Conservation (phyloP, 495 filamentous ascomycete genomes). For the Aspergillus asperescens region DNA sequence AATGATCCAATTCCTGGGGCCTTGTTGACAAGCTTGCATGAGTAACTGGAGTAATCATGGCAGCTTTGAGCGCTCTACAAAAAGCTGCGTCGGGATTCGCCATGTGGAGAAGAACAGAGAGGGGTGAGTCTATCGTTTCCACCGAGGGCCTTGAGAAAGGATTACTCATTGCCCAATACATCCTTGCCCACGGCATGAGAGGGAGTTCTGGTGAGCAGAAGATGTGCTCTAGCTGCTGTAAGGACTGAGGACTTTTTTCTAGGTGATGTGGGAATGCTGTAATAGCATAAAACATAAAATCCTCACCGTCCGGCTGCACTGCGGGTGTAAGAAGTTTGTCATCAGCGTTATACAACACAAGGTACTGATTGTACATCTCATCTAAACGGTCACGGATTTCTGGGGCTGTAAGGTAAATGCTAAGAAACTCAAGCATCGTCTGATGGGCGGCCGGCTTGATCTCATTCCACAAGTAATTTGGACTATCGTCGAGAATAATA, state of each 20-base stretch:
- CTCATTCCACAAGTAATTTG: not conserved
- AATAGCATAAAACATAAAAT: not conserved
- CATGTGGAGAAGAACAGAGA: not conserved
- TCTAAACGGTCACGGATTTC: not conserved
- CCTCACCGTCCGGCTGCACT: not conserved
- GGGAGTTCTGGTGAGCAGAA: not conserved
- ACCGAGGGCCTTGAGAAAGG: not conserved
- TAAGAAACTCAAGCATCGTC: not conserved
- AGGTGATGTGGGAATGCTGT: not conserved
- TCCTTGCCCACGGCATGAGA: not conserved
- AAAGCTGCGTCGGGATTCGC: not conserved
- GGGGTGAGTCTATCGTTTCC: not conserved
- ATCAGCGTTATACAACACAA: not conserved
- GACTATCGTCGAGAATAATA: not conserved
- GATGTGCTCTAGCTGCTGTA: not conserved
- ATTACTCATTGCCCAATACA: constrained; percentile 1
- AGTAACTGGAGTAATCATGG: not conserved
- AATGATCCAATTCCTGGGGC: not conserved
- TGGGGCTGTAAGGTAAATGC: not conserved
- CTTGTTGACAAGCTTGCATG: not conserved
- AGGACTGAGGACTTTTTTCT: not conserved
- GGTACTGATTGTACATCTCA: not conserved
- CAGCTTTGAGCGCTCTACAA: not conserved
- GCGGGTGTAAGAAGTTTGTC: not conserved
- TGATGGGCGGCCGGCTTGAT: not conserved